Evolutionary conservation across 108 stramenopile genomes (phyloP), one percentile per base, ranked within the genome.

Genomic region (Conticribra guillardii): DNA sequence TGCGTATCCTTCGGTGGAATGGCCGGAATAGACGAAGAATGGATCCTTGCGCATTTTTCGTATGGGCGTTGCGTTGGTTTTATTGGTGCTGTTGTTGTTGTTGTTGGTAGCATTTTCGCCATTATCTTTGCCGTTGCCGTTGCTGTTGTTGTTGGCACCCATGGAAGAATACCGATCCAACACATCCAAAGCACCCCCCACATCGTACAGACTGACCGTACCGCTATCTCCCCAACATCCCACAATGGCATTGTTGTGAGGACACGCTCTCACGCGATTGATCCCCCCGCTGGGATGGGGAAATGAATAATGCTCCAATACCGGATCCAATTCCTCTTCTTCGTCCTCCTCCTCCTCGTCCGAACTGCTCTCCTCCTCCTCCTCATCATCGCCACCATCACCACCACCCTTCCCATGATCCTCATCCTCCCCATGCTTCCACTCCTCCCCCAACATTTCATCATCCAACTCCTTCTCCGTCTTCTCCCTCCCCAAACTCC

Each of bases 261-360:
- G 97, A 96, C 97, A 97, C 28, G 80, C 81, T 22, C 97, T 79
- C 3, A 99, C 60, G 69, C 99, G 91, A 81, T 98, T 98, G 48
- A 98, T 93, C n/a, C 95, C 95, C 46, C 98, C 99, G 29, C 76
- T 64, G 31, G 60, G 32, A 68, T 97, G 96, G 18, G 76, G 76
- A 29, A 97, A 61, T n/a, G 71, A 71, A 54, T 79, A 87, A 71
- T 96, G 89, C 41, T 96, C 93, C 48, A 98, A 63, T 34, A 97
- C 78, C 4, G 97, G 93, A 76, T 97, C 96, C 56, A 85, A 63
- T 54, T 92, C 90, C 22, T 91, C 87, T 52, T 92, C 89, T 45
- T 94, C n/a, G n/a, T n/a, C 91, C 22, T 94, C 95, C 9, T 86
- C 86, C 18, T 91, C 91, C 2, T 67, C 71, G 15, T 80, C 75